Base-by-base conservation (phyloP, 208 protist genomes). In the Trichomonas tenax region DNA sequence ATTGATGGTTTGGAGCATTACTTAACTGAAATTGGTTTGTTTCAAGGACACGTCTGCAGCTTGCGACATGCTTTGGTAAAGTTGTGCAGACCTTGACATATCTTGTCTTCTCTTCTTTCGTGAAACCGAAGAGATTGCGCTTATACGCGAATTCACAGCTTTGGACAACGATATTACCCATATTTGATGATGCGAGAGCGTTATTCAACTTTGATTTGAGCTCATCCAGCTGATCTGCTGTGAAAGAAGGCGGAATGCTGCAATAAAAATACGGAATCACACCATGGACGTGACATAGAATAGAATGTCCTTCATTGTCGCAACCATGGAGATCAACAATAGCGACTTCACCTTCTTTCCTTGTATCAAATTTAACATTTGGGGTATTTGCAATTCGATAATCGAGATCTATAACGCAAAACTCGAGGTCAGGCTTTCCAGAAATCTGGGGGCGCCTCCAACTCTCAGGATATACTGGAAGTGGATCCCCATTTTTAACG, bases 261-360 rank as follows among this genome's bases (percentile, higher is more conserved):
- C 99, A 98, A 98, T 98, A 99, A 82, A 99, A 98, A 97, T 99
- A 99, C 0, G 99, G 98, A 97, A 99, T 98, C 96, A 98, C 99
- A 96, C 99, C 99, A 98, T 99, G 98, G 96, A 98, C 98, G 97
- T 99, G 98, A 11, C 98, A 97, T 1, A 98, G 82, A 0, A 99
- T 98, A 82, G 97, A 98, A 96, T 99, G 96, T 11, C 98, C 98
- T 96, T 98, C 98, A 31, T 58, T 95, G 15, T 98, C 99, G 26
- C 98, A 98, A 46, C 98, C 98, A 97, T 98, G 99, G 15, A 99
- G 96, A 11, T 98, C 98, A 38, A 99, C 97, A 49, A 98, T 97
- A 2, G 98, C 86, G 38, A 93, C 86, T 51, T 48, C 44, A 38
- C 86, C 86, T 41, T 34, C 14, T 48, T 23, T 51, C 10, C 86